Evolutionary conservation across 768 basidiomycete species (phyloP).

Genomic region (Neoboletus brunneissimus): DNA sequence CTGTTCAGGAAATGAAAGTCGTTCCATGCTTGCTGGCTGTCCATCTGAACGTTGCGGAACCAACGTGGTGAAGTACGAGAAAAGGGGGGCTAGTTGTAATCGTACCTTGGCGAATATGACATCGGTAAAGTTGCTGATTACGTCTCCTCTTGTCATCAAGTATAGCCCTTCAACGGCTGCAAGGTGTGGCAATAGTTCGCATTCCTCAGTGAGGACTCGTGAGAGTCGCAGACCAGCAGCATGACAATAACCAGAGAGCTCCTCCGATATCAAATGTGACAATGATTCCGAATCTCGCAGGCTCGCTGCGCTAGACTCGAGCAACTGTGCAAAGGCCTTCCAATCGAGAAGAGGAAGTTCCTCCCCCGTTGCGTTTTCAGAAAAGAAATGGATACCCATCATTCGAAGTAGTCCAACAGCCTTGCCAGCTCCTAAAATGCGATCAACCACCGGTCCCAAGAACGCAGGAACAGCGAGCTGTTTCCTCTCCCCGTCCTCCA

Average conservation of each 20-base stretch:
- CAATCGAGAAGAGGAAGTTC: slow-evolving; percentile 33
- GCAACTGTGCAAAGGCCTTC: slow-evolving; percentile 43
- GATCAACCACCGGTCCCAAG: slow-evolving; percentile 55
- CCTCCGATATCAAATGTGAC: slow-evolving; percentile 60
- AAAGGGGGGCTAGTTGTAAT: slow-evolving; percentile 2
- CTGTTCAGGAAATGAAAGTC: slow-evolving; percentile 86
- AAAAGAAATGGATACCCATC: slow-evolving; percentile 34
- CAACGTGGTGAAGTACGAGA: background rate
- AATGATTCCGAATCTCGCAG: slow-evolving; percentile 62
- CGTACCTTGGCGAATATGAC: slow-evolving; percentile 69
- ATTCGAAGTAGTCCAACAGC: slow-evolving; percentile 71
- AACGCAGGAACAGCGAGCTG: slow-evolving; percentile 51
- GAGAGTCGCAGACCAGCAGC: slow-evolving; percentile 51
- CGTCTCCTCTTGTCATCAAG: slow-evolving; percentile 76
- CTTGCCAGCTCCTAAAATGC: slow-evolving; percentile 68
- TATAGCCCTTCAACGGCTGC: slow-evolving; percentile 64
- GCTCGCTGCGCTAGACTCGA: slow-evolving; percentile 29
- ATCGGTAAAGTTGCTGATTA: slow-evolving; percentile 71
- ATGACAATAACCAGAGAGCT: slow-evolving; percentile 55
- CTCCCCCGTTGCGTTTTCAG: slow-evolving; percentile 20
- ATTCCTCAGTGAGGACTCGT: slow-evolving; percentile 62
- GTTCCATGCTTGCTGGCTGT: slow-evolving; percentile 64
- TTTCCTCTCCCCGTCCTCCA: slow-evolving; percentile 25
- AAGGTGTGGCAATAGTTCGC: slow-evolving; percentile 62
- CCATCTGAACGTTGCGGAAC: slow-evolving; percentile 51